Base-by-base conservation (phyloP, 768 basidiomycete genomes). In the Strobilomyces echinocephalus region DNA sequence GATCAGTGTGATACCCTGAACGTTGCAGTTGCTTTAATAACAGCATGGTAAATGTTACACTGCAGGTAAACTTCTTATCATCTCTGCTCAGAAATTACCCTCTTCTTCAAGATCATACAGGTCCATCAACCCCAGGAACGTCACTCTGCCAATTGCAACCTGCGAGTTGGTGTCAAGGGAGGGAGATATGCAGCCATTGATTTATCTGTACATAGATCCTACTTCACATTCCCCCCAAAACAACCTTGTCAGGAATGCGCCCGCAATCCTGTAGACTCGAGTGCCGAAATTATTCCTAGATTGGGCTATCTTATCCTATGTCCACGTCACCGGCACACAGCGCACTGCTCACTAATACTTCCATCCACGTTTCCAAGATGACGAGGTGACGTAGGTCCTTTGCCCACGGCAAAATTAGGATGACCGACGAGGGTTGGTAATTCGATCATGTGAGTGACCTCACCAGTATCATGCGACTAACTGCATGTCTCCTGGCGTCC, bases 351-450 rank as follows among this genome's bases (percentile, higher is more conserved):
- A 49, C 58, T 4, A 26, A 46, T 46, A 21, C 44, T 20, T 24
- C 20, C 26, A 42, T 47, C 21, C 47, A 31, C 44, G 21, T 35
- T 30, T 48, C 55, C 53, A 44, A n/a, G 21, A 63, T 65, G 49
- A 51, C 40, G 12, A 50, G 63, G 65, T 66, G 65, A 51, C 60
- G 1, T 63, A 44, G 64, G 64, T 67, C 64, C 64, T 50, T 47
- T 45, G 50, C 24, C 26, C 30, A 15, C 45, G 51, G 48, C 41
- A 36, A 14, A 12, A 44, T 41, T 31, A 8, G 26, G 39, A 34
- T 8, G 10, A 11, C 35, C n/a, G 38, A 16, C 15, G 4, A 4
- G 24, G 24, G 24, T 21, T 12, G n/a, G 16, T n/a, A 40, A 39
- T 18, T 56, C 30, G 14, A 39, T 43, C 42, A 33, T 16, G 45